phyloP scores from a whole-genome alignment of 345 rosid genomes.

The Citrus reticulata region DNA sequence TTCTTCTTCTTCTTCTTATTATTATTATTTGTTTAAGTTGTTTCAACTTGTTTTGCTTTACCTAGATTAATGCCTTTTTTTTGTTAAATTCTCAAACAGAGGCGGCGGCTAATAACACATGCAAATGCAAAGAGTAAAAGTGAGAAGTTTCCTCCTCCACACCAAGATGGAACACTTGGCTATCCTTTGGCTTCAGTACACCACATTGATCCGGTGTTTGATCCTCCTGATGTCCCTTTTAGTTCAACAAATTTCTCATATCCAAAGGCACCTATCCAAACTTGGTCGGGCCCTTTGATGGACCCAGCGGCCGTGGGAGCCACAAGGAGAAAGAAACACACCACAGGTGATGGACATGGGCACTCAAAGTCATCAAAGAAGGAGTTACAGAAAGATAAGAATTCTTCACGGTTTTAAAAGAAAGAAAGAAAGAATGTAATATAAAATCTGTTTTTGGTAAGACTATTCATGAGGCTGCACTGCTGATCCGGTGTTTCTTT shows the following conservation, averaged over 20 bases:
- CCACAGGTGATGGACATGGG: slow-evolving; percentile 29
- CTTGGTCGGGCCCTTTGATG: slow-evolving; percentile 96
- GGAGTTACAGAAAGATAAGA: slow-evolving; percentile 30
- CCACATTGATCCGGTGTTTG: slow-evolving; percentile 63
- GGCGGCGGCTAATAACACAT: slow-evolving; percentile 78
- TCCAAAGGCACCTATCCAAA: slow-evolving; percentile 65
- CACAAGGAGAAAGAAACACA: slow-evolving; percentile 51
- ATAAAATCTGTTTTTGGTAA: slow-evolving; percentile 16
- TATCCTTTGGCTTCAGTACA: slow-evolving; percentile 76
- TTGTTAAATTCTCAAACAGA: slow-evolving; percentile 34
- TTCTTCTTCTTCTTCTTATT: neutral
- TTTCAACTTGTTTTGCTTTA: neutral
- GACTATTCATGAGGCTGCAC: slow-evolving; percentile 24
- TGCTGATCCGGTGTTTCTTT: slow-evolving; percentile 25
- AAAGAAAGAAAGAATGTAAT: slow-evolving; percentile 24
- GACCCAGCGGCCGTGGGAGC: slow-evolving; percentile 38
- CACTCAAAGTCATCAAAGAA: slow-evolving; percentile 23
- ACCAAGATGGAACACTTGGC: slow-evolving; percentile 89
- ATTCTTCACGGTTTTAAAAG: slow-evolving; percentile 29
- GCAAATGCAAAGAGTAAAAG: slow-evolving; percentile 96
- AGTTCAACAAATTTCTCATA: slow-evolving; percentile 67
- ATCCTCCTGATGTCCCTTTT: slow-evolving; percentile 64
- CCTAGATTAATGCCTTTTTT: neutral
- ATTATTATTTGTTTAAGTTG: neutral
- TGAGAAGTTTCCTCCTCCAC: slow-evolving; percentile 96